Evolutionary conservation across 495 filamentous ascomycete genomes (phyloP).

Genomic region (Polyplosphaeria fusca): DNA sequence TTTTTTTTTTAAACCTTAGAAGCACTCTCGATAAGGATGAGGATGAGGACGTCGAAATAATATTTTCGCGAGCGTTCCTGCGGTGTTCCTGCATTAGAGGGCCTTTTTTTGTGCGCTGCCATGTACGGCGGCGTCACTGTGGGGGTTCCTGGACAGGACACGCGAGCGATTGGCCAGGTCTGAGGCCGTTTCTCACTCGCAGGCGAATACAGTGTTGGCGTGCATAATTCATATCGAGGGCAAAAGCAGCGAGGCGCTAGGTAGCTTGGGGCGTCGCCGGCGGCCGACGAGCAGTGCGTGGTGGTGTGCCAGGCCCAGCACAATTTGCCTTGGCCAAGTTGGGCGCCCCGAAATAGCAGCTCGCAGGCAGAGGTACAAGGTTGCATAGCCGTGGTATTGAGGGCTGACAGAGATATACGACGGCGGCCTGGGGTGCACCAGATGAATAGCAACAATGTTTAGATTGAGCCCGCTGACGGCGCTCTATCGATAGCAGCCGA

Average conservation of each 20-base stretch:
- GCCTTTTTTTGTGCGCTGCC: not conserved
- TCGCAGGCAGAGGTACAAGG: not conserved
- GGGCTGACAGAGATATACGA: conserved; percentile 26
- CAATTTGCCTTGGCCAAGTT: conserved; percentile 28
- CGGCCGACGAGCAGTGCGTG: conserved; percentile 15
- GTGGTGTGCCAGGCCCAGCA: conserved; percentile 28
- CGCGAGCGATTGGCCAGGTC: conserved; percentile 16
- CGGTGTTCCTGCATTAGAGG: conserved; percentile 35
- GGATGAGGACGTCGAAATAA: not conserved
- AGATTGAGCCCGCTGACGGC: conserved; percentile 12
- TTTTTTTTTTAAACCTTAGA: conserved; percentile 21
- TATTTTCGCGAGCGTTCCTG: conserved; percentile 28
- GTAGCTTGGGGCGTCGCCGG: conserved; percentile 9
- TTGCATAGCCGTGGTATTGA: conserved; percentile 22
- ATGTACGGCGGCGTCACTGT: conserved; percentile 8
- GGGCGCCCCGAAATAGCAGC: conserved; percentile 27
- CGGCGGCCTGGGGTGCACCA: conserved; percentile 12
- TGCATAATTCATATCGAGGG: conserved; percentile 19
- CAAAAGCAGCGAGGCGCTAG: conserved; percentile 26
- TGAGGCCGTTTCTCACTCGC: conserved; percentile 23
- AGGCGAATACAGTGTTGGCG: conserved; percentile 12
- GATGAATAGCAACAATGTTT: conserved; percentile 1
- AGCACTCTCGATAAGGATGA: conserved; percentile 9
- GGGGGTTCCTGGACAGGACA: conserved; percentile 12
- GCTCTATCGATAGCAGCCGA: conserved; percentile 17